Conservation (phyloP, 805 yeast genomes). For the Ogataea haglerorum region DNA sequence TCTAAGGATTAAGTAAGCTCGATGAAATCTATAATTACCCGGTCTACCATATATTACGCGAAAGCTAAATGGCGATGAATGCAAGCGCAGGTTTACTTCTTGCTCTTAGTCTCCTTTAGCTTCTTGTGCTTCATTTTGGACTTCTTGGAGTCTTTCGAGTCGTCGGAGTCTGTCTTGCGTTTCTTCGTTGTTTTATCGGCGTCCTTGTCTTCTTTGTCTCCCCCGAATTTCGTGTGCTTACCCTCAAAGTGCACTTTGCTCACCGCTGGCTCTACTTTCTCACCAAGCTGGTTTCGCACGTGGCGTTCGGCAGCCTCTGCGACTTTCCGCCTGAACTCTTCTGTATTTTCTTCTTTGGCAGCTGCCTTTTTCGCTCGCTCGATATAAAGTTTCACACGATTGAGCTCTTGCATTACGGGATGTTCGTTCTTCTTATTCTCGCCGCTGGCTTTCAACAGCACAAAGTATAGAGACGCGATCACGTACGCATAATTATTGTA, state of each 20-base stretch:
- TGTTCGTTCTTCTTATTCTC: conserved; percentile 49
- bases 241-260: conserved; percentile 51
- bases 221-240: conserved; percentile 47
- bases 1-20: conserved; percentile 3
- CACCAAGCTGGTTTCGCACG: conserved; percentile 23
- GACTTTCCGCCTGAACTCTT: conserved; percentile 18
- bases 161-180: not conserved
- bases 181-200: conserved; percentile 1
- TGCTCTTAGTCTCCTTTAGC: not conserved
- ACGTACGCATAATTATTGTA: conserved; percentile 45
- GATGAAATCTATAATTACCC: conserved; percentile 2
- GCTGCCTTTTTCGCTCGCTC: conserved; percentile 46
- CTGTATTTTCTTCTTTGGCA: conserved; percentile 26
- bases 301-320: conserved; percentile 44
- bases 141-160: not conserved
- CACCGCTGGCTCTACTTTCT: conserved; percentile 43
- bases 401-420: conserved; percentile 64
- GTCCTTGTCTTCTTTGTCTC: conserved; percentile 11
- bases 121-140: not conserved
- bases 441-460: conserved; percentile 59
- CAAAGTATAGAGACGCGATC: conserved; percentile 53
- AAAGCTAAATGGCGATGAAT: not conserved
- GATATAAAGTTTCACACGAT: conserved; percentile 67
- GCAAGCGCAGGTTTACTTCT: not conserved
- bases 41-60: not conserved